Evolutionary conservation across 1,284 basidiomycete species (phyloP).

Genomic region (Microbotryum intermedium): DNA sequence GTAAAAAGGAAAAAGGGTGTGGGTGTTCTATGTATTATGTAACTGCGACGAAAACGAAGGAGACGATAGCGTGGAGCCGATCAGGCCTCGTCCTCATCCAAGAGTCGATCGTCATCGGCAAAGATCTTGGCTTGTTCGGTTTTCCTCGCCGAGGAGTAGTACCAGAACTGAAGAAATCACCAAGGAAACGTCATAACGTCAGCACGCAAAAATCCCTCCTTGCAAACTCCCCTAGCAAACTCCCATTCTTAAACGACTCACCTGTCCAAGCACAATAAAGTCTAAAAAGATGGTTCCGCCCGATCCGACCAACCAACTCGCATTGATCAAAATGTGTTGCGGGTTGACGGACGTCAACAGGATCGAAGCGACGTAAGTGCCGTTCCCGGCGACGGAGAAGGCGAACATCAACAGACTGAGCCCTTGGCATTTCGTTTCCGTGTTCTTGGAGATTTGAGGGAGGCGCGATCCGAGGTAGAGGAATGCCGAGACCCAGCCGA

Average conservation of each 20-base stretch:
- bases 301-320: slow-evolving; percentile 32
- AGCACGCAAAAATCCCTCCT: too few relatives aligned
- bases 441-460: slow-evolving; percentile 33
- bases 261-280: slow-evolving; percentile 32
- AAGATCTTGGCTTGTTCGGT: slow-evolving; percentile 1
- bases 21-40: too few relatives aligned
- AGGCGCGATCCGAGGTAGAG: slow-evolving; percentile 31
- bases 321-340: slow-evolving; percentile 32
- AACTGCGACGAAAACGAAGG: too few relatives aligned
- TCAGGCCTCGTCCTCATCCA: too few relatives aligned
- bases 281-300: slow-evolving; percentile 35
- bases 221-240: too few relatives aligned
- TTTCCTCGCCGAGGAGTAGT: too few relatives aligned
- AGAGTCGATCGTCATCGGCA: slow-evolving; percentile 2
- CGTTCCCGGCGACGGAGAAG: slow-evolving; percentile 33
- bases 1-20: too few relatives aligned
- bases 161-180: too few relatives aligned
- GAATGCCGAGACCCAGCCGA: slow-evolving; percentile 33
- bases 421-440: slow-evolving; percentile 34
- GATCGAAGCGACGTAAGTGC: slow-evolving; percentile 33
- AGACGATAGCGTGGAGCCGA: too few relatives aligned
- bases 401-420: slow-evolving; percentile 34
- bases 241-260: too few relatives aligned
- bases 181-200: too few relatives aligned
- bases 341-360: slow-evolving; percentile 21